Evolutionary conservation across 441 rosid species (phyloP), one percentile per base, ranked within the genome.

Genomic region (Adansonia madagascariensis): DNA sequence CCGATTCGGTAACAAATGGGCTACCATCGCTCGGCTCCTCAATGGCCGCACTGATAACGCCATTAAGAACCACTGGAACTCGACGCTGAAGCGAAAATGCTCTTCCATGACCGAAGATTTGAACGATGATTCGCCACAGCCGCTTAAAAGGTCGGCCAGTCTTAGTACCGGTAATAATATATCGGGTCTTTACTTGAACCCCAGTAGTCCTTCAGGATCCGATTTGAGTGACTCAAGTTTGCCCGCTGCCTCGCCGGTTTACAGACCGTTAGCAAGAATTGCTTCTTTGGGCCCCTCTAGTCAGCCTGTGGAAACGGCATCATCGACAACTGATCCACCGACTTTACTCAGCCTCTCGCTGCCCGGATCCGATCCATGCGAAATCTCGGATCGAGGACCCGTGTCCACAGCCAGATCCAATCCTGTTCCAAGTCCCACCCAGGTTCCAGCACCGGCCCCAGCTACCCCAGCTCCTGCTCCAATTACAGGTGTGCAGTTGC

Each of bases 41-140:
- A 88, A 86, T 76, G 96, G 96, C 43, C 92, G 91, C 14, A 91
- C 96, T 2, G 96, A 90, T 74, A 91, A 90, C 90, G 89, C 91
- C 50, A 87, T 91, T 8, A 91, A 91, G 76, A 90, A 91, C 79
- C 96, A 90, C 83, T 89, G 95, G 95, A 91, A 91, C 86, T 91
- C 93, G 5, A 89, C 93, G 5, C 87, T 91, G 22, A 90, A 91
- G 85, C 44, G 94, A 56, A 92, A 92, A 86, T 85, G 88, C 67
- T 82, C 89, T 0, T 82, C 87, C 11, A 53, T 81, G 76, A 41
- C 68, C 11, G 86, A 80, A 1, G 87, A 77, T 12, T 67, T 80
- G 18, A 75, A 73, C 50, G 83, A 77, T 43, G 88, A 80, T 57
- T 46, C 52, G 6, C 82, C 49, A 31, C 94, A 69, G 46, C 93